Evolutionary conservation across 768 basidiomycete species (phyloP).

Genomic region (Boletus subcaerulescens): DNA sequence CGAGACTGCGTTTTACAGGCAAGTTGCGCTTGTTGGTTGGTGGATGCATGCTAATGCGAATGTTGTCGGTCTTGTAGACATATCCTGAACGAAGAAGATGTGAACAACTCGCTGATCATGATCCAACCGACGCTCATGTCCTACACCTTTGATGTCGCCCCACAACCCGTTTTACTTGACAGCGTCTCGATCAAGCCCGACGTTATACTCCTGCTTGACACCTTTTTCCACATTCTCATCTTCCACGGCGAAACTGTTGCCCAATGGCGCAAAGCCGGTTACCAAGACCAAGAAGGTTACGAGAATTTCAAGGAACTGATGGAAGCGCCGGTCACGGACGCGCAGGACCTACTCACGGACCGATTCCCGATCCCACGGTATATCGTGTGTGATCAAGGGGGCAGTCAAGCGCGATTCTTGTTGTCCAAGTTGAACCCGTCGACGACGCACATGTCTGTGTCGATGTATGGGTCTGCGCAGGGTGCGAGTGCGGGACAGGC

Average conservation of each 20-base stretch:
- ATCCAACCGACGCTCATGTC: conserved; percentile 99
- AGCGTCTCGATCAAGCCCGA: conserved; percentile 97
- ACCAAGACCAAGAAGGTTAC: conserved; percentile 98
- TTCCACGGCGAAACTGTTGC: conserved; percentile 98
- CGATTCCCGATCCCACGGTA: conserved; percentile 97
- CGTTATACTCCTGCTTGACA: conserved; percentile 93
- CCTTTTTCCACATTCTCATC: conserved; percentile 99
- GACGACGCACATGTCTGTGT: conserved; percentile 92
- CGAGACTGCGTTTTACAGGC: conserved; percentile 98
- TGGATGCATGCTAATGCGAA: background rate
- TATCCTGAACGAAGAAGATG: conserved; percentile 93
- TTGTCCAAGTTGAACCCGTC: conserved; percentile 95
- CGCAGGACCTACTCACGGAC: conserved; percentile 94
- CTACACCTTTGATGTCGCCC: conserved; percentile 87
- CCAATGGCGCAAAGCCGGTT: conserved; percentile 96
- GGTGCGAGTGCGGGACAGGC: conserved; percentile 75
- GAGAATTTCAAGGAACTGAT: conserved; percentile 97
- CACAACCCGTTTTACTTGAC: conserved; percentile 94
- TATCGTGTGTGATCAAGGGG: conserved; percentile 96
- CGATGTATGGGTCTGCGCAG: conserved; percentile 81
- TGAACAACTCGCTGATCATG: conserved; percentile 99
- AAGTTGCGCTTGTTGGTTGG: conserved; percentile 16
- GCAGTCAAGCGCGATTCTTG: conserved; percentile 97
- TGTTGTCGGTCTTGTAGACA: conserved; percentile 52
- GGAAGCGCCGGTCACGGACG: conserved; percentile 82